phyloP scores from a whole-genome alignment of 1,139 yeast species.

The Suhomyces guaymorum region DNA sequence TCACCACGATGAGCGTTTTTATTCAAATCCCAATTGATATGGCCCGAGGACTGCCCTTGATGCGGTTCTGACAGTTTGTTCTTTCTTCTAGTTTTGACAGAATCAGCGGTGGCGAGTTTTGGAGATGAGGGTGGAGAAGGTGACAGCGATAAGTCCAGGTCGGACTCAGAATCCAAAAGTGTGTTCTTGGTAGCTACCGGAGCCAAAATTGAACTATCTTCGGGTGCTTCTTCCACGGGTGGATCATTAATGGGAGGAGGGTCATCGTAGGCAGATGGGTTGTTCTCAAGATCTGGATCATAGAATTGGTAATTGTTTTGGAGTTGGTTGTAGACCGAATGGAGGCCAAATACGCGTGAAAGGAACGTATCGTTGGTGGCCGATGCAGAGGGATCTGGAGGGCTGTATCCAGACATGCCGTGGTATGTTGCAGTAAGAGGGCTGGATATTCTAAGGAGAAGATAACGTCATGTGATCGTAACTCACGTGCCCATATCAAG shows the following conservation, averaged over 20 bases:
- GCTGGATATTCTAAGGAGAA: background rate
- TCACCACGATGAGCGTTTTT: slow-evolving; percentile 1
- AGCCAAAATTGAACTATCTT: slow-evolving; percentile 4
- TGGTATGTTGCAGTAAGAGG: background rate
- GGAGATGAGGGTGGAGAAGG: slow-evolving; percentile 15
- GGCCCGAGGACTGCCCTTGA: slow-evolving; percentile 1
- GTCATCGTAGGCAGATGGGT: slow-evolving; percentile 2
- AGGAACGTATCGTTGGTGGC: slow-evolving; percentile 50
- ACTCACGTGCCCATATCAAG: background rate
- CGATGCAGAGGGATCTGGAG: slow-evolving; percentile 5
- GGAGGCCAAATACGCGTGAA: slow-evolving; percentile 57
- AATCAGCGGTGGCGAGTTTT: background rate
- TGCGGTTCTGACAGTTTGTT: background rate
- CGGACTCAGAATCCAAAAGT: slow-evolving; percentile 38
- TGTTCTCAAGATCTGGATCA: slow-evolving; percentile 35
- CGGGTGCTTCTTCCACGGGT: background rate
- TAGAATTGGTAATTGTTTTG: slow-evolving; percentile 42
- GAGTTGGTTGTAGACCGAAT: slow-evolving; percentile 48
- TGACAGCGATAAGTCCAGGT: slow-evolving; percentile 33
- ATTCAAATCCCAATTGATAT: slow-evolving; percentile 8
- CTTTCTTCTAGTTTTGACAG: slow-evolving; percentile 5
- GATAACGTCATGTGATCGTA: no score
- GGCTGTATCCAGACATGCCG: slow-evolving; percentile 9
- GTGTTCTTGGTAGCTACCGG: slow-evolving; percentile 9
- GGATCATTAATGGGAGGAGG: background rate